Percentiles rank a stretch among this genome's conserved stretches.
phyloP scores from a whole-genome alignment of 2,329 filamentous ascomycete species.

The Aspergillus carbonarius region DNA sequence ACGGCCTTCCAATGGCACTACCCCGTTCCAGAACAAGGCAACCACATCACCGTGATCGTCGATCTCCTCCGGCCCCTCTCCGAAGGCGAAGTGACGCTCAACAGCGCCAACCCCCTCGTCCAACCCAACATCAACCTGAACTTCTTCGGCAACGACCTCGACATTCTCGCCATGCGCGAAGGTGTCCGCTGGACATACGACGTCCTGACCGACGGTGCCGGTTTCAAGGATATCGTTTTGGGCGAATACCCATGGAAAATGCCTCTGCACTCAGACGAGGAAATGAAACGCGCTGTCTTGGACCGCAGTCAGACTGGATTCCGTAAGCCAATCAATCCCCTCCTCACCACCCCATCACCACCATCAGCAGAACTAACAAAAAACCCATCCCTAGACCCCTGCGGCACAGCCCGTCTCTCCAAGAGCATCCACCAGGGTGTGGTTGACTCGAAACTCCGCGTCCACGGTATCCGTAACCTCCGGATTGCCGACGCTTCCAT shows the following conservation, averaged over 20 bases:
- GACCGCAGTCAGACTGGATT: constrained; percentile 58
- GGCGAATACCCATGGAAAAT: constrained; percentile 60
- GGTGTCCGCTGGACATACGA: constrained; percentile 57
- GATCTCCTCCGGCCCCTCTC: constrained; percentile 52
- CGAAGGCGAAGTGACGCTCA: constrained; percentile 41
- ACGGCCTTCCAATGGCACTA: constrained; percentile 53
- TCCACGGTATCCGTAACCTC: constrained; percentile 55
- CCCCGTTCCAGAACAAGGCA: constrained; percentile 45
- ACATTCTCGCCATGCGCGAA: constrained; percentile 59
- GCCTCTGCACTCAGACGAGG: constrained; percentile 56
- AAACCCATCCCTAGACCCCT: constrained; percentile 43
- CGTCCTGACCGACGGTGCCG: constrained; percentile 57
- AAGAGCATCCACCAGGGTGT: constrained; percentile 54
- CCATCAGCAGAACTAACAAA: background rate
- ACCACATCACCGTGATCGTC: constrained; percentile 59
- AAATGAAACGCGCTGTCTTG: constrained; percentile 57
- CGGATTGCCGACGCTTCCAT: constrained; percentile 58
- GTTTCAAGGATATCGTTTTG: constrained; percentile 48
- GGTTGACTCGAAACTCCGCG: constrained; percentile 52
- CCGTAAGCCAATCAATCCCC: constrained; percentile 13
- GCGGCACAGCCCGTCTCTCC: constrained; percentile 55
- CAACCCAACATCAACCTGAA: constrained; percentile 47
- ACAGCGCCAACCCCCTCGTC: constrained; percentile 38
- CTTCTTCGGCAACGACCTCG: constrained; percentile 49
- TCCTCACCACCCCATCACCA: background rate